A percentile compares a stretch with the other conserved stretches of the same genome.
Evolutionary conservation across 2,329 filamentous ascomycete species (phyloP).

Genomic region (Periconia sp.): DNA sequence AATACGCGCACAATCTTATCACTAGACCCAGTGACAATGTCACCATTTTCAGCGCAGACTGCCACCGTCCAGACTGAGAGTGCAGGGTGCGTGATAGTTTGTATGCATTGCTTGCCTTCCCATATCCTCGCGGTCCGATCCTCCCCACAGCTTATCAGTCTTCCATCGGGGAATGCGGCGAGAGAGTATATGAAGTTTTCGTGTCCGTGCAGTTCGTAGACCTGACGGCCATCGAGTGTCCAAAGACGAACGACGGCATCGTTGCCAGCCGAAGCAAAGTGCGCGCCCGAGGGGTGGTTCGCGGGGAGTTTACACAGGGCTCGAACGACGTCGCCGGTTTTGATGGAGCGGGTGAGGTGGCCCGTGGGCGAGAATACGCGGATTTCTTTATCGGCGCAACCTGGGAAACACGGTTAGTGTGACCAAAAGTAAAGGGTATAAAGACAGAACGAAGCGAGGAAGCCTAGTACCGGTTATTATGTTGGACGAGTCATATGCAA

Average conservation of each 20-base stretch:
- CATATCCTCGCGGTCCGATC: conserved; percentile 92
- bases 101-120: conserved; percentile 78
- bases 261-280: conserved; percentile 95
- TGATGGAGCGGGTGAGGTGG: conserved; percentile 64
- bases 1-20: conserved; percentile 86
- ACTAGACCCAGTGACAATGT: conserved; percentile 92
- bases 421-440: background rate
- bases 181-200: conserved; percentile 94
- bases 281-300: conserved; percentile 76
- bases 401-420: conserved; percentile 38
- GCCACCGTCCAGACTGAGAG: conserved; percentile 95
- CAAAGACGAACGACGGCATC: conserved; percentile 87
- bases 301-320: conserved; percentile 81
- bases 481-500: conserved; percentile 77
- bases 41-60: conserved; percentile 77
- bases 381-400: conserved; percentile 86
- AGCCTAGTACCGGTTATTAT: conserved; percentile 67
- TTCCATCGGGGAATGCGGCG: conserved; percentile 74
- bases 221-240: conserved; percentile 74
- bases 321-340: conserved; percentile 78
- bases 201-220: conserved; percentile 81
- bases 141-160: conserved; percentile 88
- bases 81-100: conserved; percentile 95
- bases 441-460: background rate
- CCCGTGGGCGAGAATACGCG: conserved; percentile 74